Evolutionary conservation across 495 filamentous ascomycete species (phyloP).

Genomic region (Daldinia bambusicola): DNA sequence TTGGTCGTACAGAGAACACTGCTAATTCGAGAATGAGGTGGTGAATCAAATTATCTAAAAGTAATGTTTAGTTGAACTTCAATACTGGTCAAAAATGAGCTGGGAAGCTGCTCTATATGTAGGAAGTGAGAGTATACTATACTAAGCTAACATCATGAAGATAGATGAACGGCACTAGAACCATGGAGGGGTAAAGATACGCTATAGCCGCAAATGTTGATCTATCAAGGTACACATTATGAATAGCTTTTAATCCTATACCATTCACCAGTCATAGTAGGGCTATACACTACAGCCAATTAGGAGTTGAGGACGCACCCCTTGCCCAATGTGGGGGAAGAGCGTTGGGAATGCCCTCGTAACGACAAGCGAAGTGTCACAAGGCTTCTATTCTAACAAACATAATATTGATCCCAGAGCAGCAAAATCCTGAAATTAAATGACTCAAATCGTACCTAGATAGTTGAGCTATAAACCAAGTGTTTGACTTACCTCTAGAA

Average conservation of each 20-base stretch:
- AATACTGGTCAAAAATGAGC: neutral
- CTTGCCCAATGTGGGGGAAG: neutral
- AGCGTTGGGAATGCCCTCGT: neutral
- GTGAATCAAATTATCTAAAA: neutral
- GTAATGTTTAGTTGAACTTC: neutral
- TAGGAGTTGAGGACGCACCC: neutral
- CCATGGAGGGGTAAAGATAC: neutral
- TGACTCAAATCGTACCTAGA: too few relatives aligned
- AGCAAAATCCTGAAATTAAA: too few relatives aligned
- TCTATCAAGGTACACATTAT: neutral
- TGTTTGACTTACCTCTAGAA: too few relatives aligned
- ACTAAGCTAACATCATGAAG: neutral
- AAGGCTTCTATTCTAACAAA: too few relatives aligned
- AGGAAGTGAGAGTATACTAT: neutral
- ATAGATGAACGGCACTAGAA: too few relatives aligned
- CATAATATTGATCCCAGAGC: too few relatives aligned
- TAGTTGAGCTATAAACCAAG: too few relatives aligned
- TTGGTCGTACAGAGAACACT: neutral
- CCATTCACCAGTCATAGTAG: neutral
- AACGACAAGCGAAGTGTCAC: neutral
- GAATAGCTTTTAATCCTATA: neutral
- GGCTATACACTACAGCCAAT: neutral
- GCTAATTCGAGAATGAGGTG: neutral
- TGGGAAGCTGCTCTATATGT: neutral
- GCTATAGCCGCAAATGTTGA: neutral